Evolutionary conservation across 345 rosid genomes (phyloP).

Genomic region (Arabis alpina): DNA sequence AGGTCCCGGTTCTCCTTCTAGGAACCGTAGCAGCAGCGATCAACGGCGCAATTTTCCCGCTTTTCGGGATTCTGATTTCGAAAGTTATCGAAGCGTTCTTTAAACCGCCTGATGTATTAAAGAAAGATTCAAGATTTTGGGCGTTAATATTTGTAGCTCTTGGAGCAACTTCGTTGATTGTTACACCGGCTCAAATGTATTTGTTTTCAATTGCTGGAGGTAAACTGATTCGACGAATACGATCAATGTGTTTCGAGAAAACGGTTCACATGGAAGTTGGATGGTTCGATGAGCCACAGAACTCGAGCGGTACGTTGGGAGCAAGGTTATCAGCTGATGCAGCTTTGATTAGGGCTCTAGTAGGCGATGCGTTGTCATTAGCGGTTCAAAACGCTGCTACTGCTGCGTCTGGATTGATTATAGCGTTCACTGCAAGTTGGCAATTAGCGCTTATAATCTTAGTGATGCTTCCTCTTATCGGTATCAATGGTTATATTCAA

Average conservation of each 20-base stretch:
- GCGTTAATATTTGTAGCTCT: constrained; percentile 61
- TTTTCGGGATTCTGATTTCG: constrained; percentile 63
- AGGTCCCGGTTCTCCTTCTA: constrained; percentile 57
- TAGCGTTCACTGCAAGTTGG: constrained; percentile 77
- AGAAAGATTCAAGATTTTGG: constrained; percentile 62
- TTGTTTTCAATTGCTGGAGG: constrained; percentile 70
- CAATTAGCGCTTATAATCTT: constrained; percentile 62
- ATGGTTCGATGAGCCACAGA: constrained; percentile 77
- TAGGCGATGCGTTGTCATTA: constrained; percentile 69
- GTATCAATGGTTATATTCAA: constrained; percentile 56
- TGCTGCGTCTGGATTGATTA: constrained; percentile 58
- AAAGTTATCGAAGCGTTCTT: constrained; percentile 61
- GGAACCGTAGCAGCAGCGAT: constrained; percentile 60
- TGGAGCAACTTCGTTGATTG: constrained; percentile 54
- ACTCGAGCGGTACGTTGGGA: constrained; percentile 78
- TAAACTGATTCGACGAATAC: constrained; percentile 59
- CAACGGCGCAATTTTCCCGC: constrained; percentile 63
- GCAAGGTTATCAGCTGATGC: constrained; percentile 87
- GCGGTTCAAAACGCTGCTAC: constrained; percentile 62
- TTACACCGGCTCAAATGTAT: constrained; percentile 54
- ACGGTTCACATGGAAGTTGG: constrained; percentile 74
- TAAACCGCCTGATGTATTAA: constrained; percentile 55
- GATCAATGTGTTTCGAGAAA: constrained; percentile 73
- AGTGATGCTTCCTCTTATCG: constrained; percentile 67
- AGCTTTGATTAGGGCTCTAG: constrained; percentile 58